Evolutionary conservation across 768 basidiomycete species (phyloP).

Genomic region (Pleurotus sapidus): DNA sequence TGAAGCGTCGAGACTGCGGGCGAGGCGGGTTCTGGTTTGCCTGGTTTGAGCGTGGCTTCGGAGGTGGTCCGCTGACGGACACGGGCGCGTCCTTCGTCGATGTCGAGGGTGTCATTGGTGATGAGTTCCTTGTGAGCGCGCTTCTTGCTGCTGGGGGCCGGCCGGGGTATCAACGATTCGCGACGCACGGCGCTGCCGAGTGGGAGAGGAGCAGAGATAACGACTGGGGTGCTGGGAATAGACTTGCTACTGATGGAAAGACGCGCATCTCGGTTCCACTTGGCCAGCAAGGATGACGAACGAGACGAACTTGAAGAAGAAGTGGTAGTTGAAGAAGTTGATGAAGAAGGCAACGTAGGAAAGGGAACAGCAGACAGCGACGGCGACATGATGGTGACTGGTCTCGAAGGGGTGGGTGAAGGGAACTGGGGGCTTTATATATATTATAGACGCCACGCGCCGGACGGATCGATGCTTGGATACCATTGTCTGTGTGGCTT

Average conservation of each 20-base stretch:
- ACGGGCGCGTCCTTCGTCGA: background rate
- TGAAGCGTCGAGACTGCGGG: background rate
- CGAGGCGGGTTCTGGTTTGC: background rate
- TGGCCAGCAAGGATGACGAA: constrained; percentile 4
- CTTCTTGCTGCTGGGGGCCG: background rate
- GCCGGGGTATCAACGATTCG: background rate
- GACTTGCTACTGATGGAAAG: constrained; percentile 6
- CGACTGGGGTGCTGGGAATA: background rate
- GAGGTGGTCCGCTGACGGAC: background rate
- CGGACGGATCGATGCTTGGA: too few relatives aligned
- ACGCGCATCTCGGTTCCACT: constrained; percentile 3
- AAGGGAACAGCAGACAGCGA: background rate
- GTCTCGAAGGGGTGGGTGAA: too few relatives aligned
- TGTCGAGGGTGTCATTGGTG: background rate
- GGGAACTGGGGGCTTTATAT: too few relatives aligned
- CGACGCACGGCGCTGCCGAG: constrained; percentile 1
- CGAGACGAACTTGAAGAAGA: background rate
- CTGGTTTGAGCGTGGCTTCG: background rate
- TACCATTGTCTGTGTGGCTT: too few relatives aligned
- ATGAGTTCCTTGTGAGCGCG: background rate
- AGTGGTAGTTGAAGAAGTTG: background rate
- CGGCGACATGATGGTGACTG: too few relatives aligned
- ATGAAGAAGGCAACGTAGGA: background rate
- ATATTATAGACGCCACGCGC: too few relatives aligned
- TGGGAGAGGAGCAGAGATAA: constrained; percentile 1